Evolutionary conservation across 192 early-diverging fungal genomes (phyloP), one percentile per base, ranked within the genome.

Genomic region (Coemansia sp.): DNA sequence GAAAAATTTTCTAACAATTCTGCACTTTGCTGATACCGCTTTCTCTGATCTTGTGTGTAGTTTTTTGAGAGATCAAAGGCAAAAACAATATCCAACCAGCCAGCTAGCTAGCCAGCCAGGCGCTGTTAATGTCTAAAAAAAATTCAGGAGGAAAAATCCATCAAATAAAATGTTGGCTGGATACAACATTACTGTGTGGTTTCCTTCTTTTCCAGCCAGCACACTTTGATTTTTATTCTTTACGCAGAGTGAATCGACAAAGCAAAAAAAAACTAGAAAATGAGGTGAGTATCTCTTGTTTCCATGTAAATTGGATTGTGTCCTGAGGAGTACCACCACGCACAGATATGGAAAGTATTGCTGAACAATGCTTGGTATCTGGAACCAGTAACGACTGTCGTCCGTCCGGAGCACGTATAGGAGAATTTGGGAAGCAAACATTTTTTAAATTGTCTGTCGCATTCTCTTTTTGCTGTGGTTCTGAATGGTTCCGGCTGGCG

Each of bases 141-240:
- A 45, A 45, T 9, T 15, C 13, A 45, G 43, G 43, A 45, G 43
- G 43, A 45, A 45, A 45, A 45, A 45, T 45, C 43, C 26, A 32
- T 54, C 51, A 18, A 49, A 49, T 49, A 49, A 49, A 49, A 49
- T 11, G 47, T 49, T n/a, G 6, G 11, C 18, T 13, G 15, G 11
- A 7, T 7, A 19, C 47, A n/a, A 49, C 1, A 13, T 13, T 7
- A 0, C 2, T 49, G 47, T n/a, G 51, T 0, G 57, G 63, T 9
- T 51, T 75, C 73, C 59, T 69, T 66, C 73, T 75, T 67, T 75
- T 75, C 57, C 67, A 19, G 60, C 58, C 41, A 63, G 22, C 65
- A 65, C 54, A 48, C 36, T 32, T 32, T 32, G 32, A 40, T 42
- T 67, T 67, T 66, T 63, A 59, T 32, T 32, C 57, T 59, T 59